Base-by-base conservation (phyloP, 2,329 filamentous ascomycete genomes). In the Sporothrix sp. region DNA sequence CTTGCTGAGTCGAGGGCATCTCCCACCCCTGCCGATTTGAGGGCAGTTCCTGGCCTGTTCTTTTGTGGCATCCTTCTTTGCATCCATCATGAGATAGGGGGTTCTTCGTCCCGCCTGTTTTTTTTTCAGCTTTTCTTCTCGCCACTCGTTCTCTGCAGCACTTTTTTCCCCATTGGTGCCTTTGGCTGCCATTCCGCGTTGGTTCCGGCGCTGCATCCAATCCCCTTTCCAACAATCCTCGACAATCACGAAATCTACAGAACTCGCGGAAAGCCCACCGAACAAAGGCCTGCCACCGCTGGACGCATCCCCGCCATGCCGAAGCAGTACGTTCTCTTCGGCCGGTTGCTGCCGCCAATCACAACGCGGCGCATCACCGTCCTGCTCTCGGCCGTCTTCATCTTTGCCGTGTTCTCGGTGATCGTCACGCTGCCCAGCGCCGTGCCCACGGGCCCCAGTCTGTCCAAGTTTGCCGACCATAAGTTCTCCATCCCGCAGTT, bases 321-420 rank as follows among this genome's bases (percentile, higher is more conserved):
- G 25, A 69, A 69, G 54, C 69, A 71, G 58, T 67, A 66, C 56
- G 66, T 65, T 40, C 25, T 77, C 37, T 70, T 73, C 47, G 74
- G 75, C 47, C 68, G 71, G 47, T 69, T 71, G 14, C 59, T 79
- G 55, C 70, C 72, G 53, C 72, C 72, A 48, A 64, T 81, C 52
- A 66, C 69, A 39, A 68, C 76, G 20, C 74, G 76, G 42, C 75
- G 74, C 50, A 64, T 80, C 55, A 72, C 72, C 16, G 61, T 75
- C 48, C 65, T 81, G 20, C 66, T 82, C 36, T 65, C 71, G 51
- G 61, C 66, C 50, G 65, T 82, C 40, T 69, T 72, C 53, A 55
- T 79, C 35, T 74, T 80, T 57, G 75, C 74, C 52, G 59, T 81
- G 52, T 68, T 75, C 57, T 71, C 71, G 39, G 68, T 79, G 46